Base-by-base conservation (phyloP, 108 stramenopile species). In the Pseudonitzschia delicatissima region DNA sequence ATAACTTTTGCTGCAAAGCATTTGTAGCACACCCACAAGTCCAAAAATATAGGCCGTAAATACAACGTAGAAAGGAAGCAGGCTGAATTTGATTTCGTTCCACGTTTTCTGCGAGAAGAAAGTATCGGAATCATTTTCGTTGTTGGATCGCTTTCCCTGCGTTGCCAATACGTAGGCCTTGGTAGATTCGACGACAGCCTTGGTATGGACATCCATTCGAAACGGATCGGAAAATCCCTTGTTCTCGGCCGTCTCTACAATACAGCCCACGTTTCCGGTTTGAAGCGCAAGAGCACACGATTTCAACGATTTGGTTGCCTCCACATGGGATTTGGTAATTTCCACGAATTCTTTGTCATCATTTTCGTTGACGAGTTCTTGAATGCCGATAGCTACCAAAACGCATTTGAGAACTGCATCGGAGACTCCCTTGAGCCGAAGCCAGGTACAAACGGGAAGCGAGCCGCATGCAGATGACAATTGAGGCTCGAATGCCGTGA, bases 401-500 rank as follows among this genome's bases (percentile, higher is more conserved):
- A 48, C 47, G 47, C 47, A 48, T 23, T 17, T 48, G 21, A 23
- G 23, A 23, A 48, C 47, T 6, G 47, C 47, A 1, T 21, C 21
- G 21, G 47, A 48, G 1, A 48, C 21, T 23, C 8, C 6, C 47
- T 23, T 23, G 21, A 48, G 21, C 21, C 21, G 20, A 9, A 7
- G 1, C n/a, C 7, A 6, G 7, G 47, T 48, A 18, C 47, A 48
- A 5, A 23, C 47, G 7, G 47, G 47, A n/a, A n/a, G n/a, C 7
- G 42, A 21, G 5, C 25, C 23, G 42, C 62, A 63, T 13, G 25
- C 62, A 21, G 45, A 23, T n/a, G n/a, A n/a, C 27, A 63, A 26
- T 11, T 42, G 20, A 1, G 62, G 62, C 29, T 63, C 62, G 26
- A 63, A 47, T 23, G 39, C 62, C 21, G 21, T 48, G 21, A 23